Conservation (phyloP, 208 protist genomes). For the Trichomonas gallinae region DNA sequence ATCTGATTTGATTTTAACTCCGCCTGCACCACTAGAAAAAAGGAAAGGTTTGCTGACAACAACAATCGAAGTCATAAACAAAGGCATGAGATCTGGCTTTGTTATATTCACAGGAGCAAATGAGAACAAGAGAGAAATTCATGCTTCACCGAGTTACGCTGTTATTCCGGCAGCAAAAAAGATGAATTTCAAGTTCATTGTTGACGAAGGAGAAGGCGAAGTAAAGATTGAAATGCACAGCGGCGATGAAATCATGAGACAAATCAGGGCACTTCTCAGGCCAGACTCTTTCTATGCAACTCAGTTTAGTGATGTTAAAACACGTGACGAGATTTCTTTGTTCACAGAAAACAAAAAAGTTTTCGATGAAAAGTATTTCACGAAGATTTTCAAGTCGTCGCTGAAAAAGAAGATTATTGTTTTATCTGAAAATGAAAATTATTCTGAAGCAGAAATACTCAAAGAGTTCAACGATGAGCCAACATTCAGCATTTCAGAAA, state of each 20-base stretch:
- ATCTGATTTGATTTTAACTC: not conserved
- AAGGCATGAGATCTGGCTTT: not conserved
- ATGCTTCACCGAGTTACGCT: not conserved
- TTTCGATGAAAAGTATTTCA: not conserved
- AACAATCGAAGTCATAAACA: not conserved
- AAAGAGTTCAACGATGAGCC: not conserved
- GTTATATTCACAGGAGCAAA: not conserved
- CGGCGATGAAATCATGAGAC: conserved; percentile 10
- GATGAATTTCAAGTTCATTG: not conserved
- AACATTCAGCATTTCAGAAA: not conserved
- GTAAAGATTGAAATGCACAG: not conserved
- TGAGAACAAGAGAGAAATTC: not conserved
- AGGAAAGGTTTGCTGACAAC: not conserved
- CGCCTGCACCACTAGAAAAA: not conserved
- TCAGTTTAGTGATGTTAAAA: not conserved
- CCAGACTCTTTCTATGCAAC: not conserved
- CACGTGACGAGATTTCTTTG: not conserved
- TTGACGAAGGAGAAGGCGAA: not conserved
- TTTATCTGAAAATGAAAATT: not conserved
- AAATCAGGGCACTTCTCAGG: not conserved
- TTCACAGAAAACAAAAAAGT: not conserved
- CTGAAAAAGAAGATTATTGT: not conserved
- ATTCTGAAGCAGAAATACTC: not conserved
- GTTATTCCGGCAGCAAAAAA: not conserved
- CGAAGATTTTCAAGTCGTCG: not conserved